phyloP scores from a whole-genome alignment of 2,329 filamentous ascomycete genomes.

The Epichloe uncinata region DNA sequence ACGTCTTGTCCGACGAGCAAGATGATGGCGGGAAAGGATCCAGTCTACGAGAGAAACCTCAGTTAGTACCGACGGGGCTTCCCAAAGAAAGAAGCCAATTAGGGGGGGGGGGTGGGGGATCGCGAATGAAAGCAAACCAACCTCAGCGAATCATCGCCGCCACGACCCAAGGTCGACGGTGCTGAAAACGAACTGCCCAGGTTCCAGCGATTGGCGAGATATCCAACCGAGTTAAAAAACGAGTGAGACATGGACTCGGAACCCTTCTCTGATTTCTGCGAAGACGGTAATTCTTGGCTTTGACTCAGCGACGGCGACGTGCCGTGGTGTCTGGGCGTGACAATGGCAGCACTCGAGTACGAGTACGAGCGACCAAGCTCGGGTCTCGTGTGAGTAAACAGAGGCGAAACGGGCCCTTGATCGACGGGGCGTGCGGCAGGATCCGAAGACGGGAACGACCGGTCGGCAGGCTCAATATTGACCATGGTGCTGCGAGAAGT shows the following conservation, averaged over 20 bases:
- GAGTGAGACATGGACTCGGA: slow-evolving; percentile 23
- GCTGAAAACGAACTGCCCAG: slow-evolving; percentile 37
- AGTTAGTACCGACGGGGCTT: background rate
- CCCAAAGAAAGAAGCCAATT: background rate
- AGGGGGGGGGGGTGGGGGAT: no score
- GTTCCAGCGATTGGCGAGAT: slow-evolving; percentile 46
- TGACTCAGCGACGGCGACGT: slow-evolving; percentile 11
- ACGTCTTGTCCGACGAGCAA: slow-evolving; percentile 29
- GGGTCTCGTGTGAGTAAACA: slow-evolving; percentile 3
- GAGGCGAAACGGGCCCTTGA: slow-evolving; percentile 13
- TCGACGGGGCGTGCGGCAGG: slow-evolving; percentile 13
- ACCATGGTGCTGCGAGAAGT: slow-evolving; percentile 15
- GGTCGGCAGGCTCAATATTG: slow-evolving; percentile 13
- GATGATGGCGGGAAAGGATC: slow-evolving; percentile 31
- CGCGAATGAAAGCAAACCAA: slow-evolving; percentile 11
- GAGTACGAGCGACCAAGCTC: slow-evolving; percentile 4
- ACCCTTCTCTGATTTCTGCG: slow-evolving; percentile 15
- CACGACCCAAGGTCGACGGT: slow-evolving; percentile 27
- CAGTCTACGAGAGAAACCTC: slow-evolving; percentile 17
- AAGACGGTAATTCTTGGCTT: slow-evolving; percentile 14
- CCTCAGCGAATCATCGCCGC: slow-evolving; percentile 32
- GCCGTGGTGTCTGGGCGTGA: slow-evolving; percentile 11
- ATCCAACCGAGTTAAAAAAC: slow-evolving; percentile 32
- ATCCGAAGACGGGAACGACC: slow-evolving; percentile 15
- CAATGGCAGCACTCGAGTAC: slow-evolving; percentile 12